These are phyloP conservation scores for Citrus mangshanensis DNA, from an alignment of 345 rosid species.

Conservation along the genomic window DNA sequence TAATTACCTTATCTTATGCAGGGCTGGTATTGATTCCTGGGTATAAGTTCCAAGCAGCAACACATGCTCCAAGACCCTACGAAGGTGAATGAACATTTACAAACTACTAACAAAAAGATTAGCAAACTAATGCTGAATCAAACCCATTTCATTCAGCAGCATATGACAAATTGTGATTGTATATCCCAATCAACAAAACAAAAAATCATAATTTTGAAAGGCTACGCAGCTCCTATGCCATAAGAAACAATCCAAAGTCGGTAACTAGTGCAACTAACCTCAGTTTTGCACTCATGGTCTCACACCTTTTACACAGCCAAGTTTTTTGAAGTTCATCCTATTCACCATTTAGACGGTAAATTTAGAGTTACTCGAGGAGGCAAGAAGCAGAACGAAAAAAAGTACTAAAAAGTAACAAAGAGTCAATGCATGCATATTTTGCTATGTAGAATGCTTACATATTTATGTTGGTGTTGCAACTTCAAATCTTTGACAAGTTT, in stretches of 20 bases:
- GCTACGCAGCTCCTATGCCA: neutral
- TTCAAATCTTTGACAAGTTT: conserved; percentile 97
- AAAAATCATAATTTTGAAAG: neutral
- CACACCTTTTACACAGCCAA: conserved; percentile 94
- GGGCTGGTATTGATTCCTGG: conserved; percentile 83
- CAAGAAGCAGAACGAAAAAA: neutral
- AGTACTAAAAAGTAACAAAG: neutral
- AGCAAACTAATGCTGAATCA: neutral
- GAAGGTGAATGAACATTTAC: conserved; percentile 4
- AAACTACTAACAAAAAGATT: neutral
- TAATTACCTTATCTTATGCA: conserved; percentile 80
- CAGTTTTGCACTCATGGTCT: conserved; percentile 92
- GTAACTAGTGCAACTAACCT: conserved; percentile 48
- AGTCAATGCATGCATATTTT: neutral
- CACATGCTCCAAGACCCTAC: conserved; percentile 82
- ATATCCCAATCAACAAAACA: neutral
- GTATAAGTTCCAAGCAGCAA: conserved; percentile 88
- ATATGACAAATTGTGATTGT: neutral
- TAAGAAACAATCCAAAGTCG: neutral
- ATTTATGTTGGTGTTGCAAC: conserved; percentile 89
- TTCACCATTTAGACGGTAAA: conserved; percentile 6
- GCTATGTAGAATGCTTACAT: conserved; percentile 44
- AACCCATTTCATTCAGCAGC: neutral
- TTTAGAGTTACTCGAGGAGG: neutral
- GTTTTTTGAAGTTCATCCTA: conserved; percentile 93